Conservation (phyloP, 306 rosid species). For the Cicer yamashitae region DNA sequence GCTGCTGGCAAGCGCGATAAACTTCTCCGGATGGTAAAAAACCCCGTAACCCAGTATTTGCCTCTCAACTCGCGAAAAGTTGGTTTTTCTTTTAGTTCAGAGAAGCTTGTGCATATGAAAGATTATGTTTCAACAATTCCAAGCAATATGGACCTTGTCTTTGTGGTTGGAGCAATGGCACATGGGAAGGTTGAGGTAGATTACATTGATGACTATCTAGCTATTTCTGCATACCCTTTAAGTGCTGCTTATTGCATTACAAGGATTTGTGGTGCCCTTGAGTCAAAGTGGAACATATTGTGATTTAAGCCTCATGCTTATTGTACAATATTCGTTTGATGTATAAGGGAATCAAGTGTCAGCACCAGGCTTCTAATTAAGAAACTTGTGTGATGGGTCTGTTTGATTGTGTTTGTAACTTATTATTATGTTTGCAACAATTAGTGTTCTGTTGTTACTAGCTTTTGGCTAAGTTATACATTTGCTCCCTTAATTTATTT, state of each 20-base stretch:
- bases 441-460: too few relatives aligned
- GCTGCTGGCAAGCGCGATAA: constrained; percentile 75
- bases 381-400: not conserved
- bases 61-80: constrained; percentile 71
- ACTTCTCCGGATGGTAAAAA: constrained; percentile 75
- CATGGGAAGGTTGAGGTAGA: constrained; percentile 58
- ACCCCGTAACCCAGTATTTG: constrained; percentile 83
- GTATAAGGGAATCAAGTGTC: not conserved
- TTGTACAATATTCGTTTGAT: not conserved
- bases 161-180: constrained; percentile 62
- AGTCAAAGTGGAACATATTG: constrained; percentile 64
- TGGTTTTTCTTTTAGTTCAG: constrained; percentile 70
- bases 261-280: constrained; percentile 62
- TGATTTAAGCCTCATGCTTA: constrained; percentile 45
- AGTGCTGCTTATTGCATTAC: constrained; percentile 78
- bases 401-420: too few relatives aligned
- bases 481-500: too few relatives aligned
- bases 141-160: constrained; percentile 60
- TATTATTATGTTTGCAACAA: too few relatives aligned
- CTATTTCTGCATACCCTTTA: constrained; percentile 69
- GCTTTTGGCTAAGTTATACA: too few relatives aligned
- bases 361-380: not conserved
- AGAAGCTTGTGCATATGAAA: constrained; percentile 63
- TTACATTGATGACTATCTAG: constrained; percentile 73
- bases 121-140: constrained; percentile 49